Evolutionary conservation across 306 rosid species (phyloP).

Genomic region (Casuarina cunninghamiana): DNA sequence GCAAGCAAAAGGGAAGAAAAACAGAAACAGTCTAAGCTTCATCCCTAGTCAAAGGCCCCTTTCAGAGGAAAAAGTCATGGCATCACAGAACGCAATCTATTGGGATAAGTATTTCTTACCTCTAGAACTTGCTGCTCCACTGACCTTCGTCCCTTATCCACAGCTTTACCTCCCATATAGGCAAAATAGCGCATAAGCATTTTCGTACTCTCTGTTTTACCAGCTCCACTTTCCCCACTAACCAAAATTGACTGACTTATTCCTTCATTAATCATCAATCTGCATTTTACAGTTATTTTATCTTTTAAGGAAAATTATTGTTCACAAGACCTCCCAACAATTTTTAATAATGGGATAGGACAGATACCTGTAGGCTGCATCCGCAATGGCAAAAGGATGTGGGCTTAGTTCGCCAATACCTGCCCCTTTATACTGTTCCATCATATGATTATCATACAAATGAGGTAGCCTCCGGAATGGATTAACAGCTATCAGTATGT

Average conservation of each 20-base stretch:
- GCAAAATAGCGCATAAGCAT: conserved; percentile 99
- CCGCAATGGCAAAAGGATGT: conserved; percentile 98
- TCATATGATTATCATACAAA: conserved; percentile 58
- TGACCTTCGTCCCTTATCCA: conserved; percentile 68
- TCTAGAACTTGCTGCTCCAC: conserved; percentile 95
- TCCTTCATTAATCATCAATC: conserved; percentile 80
- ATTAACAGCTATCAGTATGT: conserved; percentile 91
- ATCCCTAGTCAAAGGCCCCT: conserved; percentile 1
- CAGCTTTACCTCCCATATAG: conserved; percentile 83
- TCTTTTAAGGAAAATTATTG: neutral
- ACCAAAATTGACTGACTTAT: conserved; percentile 90
- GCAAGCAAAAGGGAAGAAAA: conserved; percentile 29
- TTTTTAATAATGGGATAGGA: conserved; percentile 13
- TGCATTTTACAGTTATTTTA: conserved; percentile 31
- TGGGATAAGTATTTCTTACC: conserved; percentile 40
- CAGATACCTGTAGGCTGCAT: conserved; percentile 89
- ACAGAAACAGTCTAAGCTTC: conserved; percentile 10
- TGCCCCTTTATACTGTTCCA: conserved; percentile 75
- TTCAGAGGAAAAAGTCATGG: conserved; percentile 12
- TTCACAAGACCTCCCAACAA: conserved; percentile 1
- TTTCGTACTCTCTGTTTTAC: conserved; percentile 95
- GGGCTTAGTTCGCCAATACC: conserved; percentile 89
- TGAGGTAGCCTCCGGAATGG: conserved; percentile 93
- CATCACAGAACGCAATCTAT: conserved; percentile 14
- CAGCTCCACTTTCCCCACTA: conserved; percentile 99